Evolutionary conservation across 2,329 filamentous ascomycete genomes (phyloP).

Genomic region (Diaporthe ilicicola): DNA sequence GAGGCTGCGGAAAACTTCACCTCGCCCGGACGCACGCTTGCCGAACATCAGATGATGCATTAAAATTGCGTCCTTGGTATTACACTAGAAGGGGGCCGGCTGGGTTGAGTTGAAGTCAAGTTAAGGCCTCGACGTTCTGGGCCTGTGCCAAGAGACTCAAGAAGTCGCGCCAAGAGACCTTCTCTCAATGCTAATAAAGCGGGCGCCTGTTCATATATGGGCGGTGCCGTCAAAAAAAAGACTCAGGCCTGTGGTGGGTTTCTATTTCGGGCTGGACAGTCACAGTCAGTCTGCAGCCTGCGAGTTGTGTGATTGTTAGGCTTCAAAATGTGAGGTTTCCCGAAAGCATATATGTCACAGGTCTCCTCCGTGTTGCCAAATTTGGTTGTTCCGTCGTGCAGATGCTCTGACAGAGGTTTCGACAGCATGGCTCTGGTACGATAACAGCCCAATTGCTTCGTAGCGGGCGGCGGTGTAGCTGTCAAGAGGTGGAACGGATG

Average conservation of each 20-base stretch:
- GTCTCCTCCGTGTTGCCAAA: not conserved
- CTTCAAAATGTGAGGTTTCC: not conserved
- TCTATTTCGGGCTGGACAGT: not conserved
- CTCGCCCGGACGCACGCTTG: not conserved
- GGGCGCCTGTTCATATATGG: not conserved
- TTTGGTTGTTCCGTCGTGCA: not conserved
- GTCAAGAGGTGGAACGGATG: not conserved
- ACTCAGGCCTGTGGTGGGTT: not conserved
- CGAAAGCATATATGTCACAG: not conserved
- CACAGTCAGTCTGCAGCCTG: not conserved
- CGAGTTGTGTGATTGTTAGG: conserved; percentile 9
- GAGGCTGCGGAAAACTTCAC: conserved; percentile 5
- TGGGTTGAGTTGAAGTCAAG: not conserved
- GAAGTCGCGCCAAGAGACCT: not conserved
- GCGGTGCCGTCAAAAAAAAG: not conserved
- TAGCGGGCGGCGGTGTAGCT: not conserved
- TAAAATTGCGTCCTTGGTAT: not conserved
- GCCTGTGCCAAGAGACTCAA: not conserved
- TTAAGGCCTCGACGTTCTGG: not conserved
- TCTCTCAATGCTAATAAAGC: conserved; percentile 4
- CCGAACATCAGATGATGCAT: not conserved
- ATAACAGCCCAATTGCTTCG: not conserved
- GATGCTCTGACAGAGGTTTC: not conserved
- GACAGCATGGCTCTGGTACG: not conserved
- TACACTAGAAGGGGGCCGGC: too few species aligned